These are phyloP conservation scores for Amanita pallidorosea DNA, from an alignment of 768 basidiomycete species.

Conservation along the genomic window DNA sequence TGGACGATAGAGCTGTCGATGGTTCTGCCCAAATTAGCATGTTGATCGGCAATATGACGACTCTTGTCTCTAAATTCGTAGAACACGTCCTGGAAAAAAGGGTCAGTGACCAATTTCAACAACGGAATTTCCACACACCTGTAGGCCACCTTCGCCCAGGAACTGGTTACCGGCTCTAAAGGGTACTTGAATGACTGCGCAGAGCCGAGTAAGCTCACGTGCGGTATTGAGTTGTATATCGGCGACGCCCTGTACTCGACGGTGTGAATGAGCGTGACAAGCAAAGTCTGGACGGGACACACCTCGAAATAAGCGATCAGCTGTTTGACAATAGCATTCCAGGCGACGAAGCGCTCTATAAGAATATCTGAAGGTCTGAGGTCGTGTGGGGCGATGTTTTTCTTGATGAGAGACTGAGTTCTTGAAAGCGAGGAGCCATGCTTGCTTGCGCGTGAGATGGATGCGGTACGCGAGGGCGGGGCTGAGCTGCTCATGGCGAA, in stretches of 20 bases:
- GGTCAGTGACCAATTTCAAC: neutral
- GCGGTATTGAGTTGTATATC: conserved; percentile 96
- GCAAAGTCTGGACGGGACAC: conserved; percentile 1
- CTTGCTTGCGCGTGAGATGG: conserved; percentile 52
- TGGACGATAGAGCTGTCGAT: conserved; percentile 97
- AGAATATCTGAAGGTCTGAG: conserved; percentile 90
- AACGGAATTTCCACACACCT: conserved; percentile 30
- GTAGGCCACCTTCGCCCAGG: conserved; percentile 92
- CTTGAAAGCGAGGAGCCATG: conserved; percentile 68
- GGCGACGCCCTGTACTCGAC: conserved; percentile 29
- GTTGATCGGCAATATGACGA: conserved; percentile 86
- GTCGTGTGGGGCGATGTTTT: conserved; percentile 85
- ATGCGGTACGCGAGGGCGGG: conserved; percentile 63
- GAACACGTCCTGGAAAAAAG: conserved; percentile 62
- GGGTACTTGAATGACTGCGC: conserved; percentile 94
- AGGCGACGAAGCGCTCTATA: conserved; percentile 88
- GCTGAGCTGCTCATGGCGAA: conserved; percentile 14
- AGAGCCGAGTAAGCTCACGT: conserved; percentile 85
- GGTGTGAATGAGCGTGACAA: neutral
- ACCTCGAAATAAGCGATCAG: conserved; percentile 86
- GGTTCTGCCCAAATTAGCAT: conserved; percentile 91
- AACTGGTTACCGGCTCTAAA: conserved; percentile 96
- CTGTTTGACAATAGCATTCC: conserved; percentile 97
- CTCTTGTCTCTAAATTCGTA: conserved; percentile 92
- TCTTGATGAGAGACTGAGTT: conserved; percentile 85